Evolutionary conservation across 2,329 filamentous ascomycete species (phyloP), one percentile per base, ranked within the genome.

Genomic region (Lachnellula subtilissima): DNA sequence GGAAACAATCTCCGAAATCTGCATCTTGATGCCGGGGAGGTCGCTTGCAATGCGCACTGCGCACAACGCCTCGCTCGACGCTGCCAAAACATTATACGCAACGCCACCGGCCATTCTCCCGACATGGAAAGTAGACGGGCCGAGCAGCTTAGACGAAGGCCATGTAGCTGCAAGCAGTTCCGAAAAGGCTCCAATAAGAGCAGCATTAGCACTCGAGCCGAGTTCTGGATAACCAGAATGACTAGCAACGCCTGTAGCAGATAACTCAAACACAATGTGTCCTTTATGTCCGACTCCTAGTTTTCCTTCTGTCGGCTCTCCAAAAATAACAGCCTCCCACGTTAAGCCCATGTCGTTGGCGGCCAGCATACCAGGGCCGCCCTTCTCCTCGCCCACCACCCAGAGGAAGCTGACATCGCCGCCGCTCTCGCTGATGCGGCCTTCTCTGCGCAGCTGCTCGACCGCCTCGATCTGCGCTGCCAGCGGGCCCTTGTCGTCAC

Each of bases 261-360:
- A 74, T 54, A 96, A 65, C 2, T 77, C 75, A 68, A 91, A 88
- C 48, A 80, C 80, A 2, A 91, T 69, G 55, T 86, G 87, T 49
- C 93, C 92, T 75, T 97, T 97, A 78, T 97, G 93, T 2, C 92
- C 93, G 50, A 88, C 85, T 0, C 90, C 91, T n/a, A 97, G 84
- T 70, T 88, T 89, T 62, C 85, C 84, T 67, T 95, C 90, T 0
- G 93, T 97, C 1, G 92, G 92, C 70, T 97, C 93, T 46, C 93
- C 92, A 66, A 96, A 97, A 67, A 92, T 87, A 65, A 90, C 85
- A 14, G 89, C 82, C 35, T 85, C 78, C 74, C 82, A 85, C 17
- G 57, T 64, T 60, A 76, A 57, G 53, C 73, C 67, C 48, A 80
- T 68, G 4, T 72, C 67, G 62, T 83, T 73, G 43, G 84, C 76